Percentiles rank a stretch among this genome's conserved stretches.
Evolutionary conservation across 1,284 basidiomycete genomes (phyloP).

Genomic region (Veloboletus limbatus): DNA sequence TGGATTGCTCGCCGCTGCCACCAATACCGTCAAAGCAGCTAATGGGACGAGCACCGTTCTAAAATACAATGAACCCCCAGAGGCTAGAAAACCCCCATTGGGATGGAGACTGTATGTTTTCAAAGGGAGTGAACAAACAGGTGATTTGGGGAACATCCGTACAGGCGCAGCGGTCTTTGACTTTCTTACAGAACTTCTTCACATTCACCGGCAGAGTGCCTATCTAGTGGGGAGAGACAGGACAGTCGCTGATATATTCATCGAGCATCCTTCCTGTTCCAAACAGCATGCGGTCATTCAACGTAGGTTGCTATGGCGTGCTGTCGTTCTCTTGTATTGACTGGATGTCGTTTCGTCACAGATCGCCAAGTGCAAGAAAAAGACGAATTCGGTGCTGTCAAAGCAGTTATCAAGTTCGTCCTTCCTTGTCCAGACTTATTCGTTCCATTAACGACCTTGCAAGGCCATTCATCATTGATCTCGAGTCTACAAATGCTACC

Average conservation of each 20-base stretch:
- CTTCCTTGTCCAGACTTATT: not conserved
- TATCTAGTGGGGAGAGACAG: constrained; percentile 92
- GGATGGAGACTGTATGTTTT: constrained; percentile 98
- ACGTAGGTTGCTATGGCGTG: constrained; percentile 47
- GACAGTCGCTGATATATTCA: constrained; percentile 82
- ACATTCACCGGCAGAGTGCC: constrained; percentile 90
- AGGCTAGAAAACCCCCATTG: constrained; percentile 87
- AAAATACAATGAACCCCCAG: constrained; percentile 98
- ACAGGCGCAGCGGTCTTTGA: not conserved
- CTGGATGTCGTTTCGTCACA: constrained; percentile 29
- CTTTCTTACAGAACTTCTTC: constrained; percentile 68
- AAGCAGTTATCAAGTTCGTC: constrained; percentile 76
- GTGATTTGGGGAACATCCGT: constrained; percentile 49
- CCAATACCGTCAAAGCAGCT: constrained; percentile 75
- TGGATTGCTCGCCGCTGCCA: constrained; percentile 92
- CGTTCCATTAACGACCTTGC: constrained; percentile 10
- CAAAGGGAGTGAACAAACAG: constrained; percentile 90
- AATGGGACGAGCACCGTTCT: constrained; percentile 84
- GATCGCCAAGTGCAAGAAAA: constrained; percentile 82
- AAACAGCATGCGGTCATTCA: constrained; percentile 99
- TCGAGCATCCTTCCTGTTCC: constrained; percentile 96
- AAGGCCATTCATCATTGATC: constrained; percentile 93
- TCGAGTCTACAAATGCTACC: constrained; percentile 96
- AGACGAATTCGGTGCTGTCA: constrained; percentile 84
- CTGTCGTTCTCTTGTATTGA: constrained; percentile 8